Evolutionary conservation across 2,329 filamentous ascomycete species (phyloP).

Genomic region (Hymenoscyphus albidus): DNA sequence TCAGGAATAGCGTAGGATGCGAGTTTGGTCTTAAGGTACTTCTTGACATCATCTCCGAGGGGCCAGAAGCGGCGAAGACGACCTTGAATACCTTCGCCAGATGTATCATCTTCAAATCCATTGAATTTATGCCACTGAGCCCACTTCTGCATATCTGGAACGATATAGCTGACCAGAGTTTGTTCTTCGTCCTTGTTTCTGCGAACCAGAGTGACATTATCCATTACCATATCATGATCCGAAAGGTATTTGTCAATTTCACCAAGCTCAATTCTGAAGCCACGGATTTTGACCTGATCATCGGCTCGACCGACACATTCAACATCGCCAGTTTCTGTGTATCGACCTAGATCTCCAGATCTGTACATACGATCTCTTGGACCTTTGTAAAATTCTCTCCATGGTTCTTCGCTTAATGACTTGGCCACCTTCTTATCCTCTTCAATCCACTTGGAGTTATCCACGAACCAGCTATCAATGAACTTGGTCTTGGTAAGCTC

Average conservation of each 20-base stretch:
- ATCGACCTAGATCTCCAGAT: slow-evolving; percentile 81
- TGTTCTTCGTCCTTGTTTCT: slow-evolving; percentile 82
- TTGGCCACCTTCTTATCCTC: slow-evolving; percentile 57
- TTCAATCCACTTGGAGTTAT: slow-evolving; percentile 35
- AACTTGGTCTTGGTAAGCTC: slow-evolving; percentile 34
- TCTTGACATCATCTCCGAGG: slow-evolving; percentile 52
- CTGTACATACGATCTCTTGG: slow-evolving; percentile 83
- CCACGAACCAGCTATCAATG: slow-evolving; percentile 35
- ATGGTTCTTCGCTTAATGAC: slow-evolving; percentile 59
- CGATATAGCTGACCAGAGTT: slow-evolving; percentile 83
- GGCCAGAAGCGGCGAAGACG: slow-evolving; percentile 37
- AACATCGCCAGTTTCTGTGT: slow-evolving; percentile 64
- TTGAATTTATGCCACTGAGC: slow-evolving; percentile 58
- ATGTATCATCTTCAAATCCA: slow-evolving; percentile 47
- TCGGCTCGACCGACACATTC: slow-evolving; percentile 79
- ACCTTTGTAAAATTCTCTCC: slow-evolving; percentile 75
- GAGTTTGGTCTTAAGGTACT: slow-evolving; percentile 67
- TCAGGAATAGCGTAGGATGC: slow-evolving; percentile 73
- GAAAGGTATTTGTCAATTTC: slow-evolving; percentile 87
- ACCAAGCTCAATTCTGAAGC: slow-evolving; percentile 90
- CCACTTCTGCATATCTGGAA: slow-evolving; percentile 77
- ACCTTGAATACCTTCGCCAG: slow-evolving; percentile 39
- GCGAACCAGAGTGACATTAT: slow-evolving; percentile 81
- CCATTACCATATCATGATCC: slow-evolving; percentile 69
- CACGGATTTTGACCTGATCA: slow-evolving; percentile 90